Percentiles rank a stretch among this genome's conserved stretches.
Evolutionary conservation across 1,284 basidiomycete genomes (phyloP).

Genomic region (Gomphus bonarii): DNA sequence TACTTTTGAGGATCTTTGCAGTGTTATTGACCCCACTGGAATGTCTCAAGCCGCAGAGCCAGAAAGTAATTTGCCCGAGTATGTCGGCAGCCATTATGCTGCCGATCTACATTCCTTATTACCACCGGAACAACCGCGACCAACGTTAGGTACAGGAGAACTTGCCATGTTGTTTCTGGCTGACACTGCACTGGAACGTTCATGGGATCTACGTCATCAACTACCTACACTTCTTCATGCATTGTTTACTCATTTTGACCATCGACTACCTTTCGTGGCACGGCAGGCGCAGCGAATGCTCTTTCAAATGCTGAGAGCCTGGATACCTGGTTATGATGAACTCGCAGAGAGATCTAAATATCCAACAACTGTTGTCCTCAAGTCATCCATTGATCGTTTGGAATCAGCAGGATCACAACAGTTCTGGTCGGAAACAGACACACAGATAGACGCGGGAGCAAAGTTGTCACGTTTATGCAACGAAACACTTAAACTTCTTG

Average conservation of each 20-base stretch:
- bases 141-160: constrained; percentile 71
- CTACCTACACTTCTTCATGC: constrained; percentile 74
- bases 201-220: constrained; percentile 63
- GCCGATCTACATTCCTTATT: constrained; percentile 62
- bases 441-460: constrained; percentile 34
- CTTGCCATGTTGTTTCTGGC: constrained; percentile 82
- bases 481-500: constrained; percentile 58
- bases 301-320: constrained; percentile 72
- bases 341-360: constrained; percentile 42
- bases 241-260: constrained; percentile 78
- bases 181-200: constrained; percentile 71
- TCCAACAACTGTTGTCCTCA: constrained; percentile 36
- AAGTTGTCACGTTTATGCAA: constrained; percentile 58
- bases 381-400: constrained; percentile 40
- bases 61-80: constrained; percentile 35
- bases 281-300: constrained; percentile 64
- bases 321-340: constrained; percentile 65
- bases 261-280: constrained; percentile 60
- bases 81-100: constrained; percentile 51
- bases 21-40: constrained; percentile 73
- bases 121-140: constrained; percentile 49
- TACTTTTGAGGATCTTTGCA: constrained; percentile 78
- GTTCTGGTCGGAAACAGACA: constrained; percentile 72
- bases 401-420: constrained; percentile 48
- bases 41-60: constrained; percentile 38